These are phyloP conservation scores for Aspergillus cavernicola DNA, from an alignment of 495 filamentous ascomycete species.

Conservation along the genomic window DNA sequence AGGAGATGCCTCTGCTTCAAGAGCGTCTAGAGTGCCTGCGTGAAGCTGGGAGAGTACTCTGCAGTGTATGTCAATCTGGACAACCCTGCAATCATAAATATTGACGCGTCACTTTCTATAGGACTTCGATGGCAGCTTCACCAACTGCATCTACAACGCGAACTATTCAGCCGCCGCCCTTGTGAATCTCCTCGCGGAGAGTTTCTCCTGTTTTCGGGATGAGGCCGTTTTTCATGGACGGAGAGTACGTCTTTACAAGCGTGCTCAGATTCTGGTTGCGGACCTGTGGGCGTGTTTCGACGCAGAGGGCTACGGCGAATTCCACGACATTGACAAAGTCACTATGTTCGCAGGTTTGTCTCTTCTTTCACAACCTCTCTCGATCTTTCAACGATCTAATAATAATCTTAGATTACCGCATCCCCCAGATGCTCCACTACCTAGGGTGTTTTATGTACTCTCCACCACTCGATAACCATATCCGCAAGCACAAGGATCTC, in stretches of 20 bases:
- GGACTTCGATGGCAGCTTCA: constrained; percentile 75
- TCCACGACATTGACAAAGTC: constrained; percentile 86
- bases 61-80: constrained; percentile 56
- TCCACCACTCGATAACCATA: constrained; percentile 67
- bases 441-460: constrained; percentile 82
- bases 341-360: constrained; percentile 99
- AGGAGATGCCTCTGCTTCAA: constrained; percentile 79
- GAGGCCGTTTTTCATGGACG: constrained; percentile 67
- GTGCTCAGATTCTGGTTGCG: constrained; percentile 92
- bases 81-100: constrained; percentile 1
- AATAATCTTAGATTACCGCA: constrained; percentile 70
- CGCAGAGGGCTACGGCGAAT: constrained; percentile 72
- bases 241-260: constrained; percentile 81
- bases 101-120: constrained; percentile 26
- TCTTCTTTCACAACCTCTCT: background rate
- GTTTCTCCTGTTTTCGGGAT: constrained; percentile 86
- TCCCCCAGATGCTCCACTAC: constrained; percentile 87
- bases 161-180: constrained; percentile 76
- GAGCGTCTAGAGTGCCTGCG: constrained; percentile 76
- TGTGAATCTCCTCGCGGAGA: constrained; percentile 73
- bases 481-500: constrained; percentile 59
- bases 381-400: background rate
- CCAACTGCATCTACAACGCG: constrained; percentile 70
- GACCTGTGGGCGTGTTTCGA: constrained; percentile 95
- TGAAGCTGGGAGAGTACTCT: constrained; percentile 80